These are phyloP conservation scores for Cystobasidiaceae sp. DNA, from an alignment of 1,284 basidiomycete genomes.

Conservation along the genomic window DNA sequence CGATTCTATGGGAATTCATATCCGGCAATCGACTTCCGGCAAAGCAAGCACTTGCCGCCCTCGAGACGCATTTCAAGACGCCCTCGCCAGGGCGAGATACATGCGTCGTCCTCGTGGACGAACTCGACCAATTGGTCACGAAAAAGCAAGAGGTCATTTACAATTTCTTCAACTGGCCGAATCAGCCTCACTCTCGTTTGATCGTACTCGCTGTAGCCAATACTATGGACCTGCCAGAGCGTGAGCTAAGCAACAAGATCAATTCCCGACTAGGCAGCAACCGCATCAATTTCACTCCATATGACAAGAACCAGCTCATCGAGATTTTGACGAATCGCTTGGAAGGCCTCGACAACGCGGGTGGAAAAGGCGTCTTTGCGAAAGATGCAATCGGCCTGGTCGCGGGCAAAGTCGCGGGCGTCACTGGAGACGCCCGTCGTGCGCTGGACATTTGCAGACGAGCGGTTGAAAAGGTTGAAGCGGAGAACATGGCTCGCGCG, in stretches of 20 bases:
- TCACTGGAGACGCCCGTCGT: constrained; percentile 89
- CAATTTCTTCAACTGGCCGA: constrained; percentile 99
- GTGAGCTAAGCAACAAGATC: constrained; percentile 85
- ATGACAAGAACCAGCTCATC: constrained; percentile 72
- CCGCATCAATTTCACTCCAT: constrained; percentile 91
- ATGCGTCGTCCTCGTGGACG: constrained; percentile 88
- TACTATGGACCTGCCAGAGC: constrained; percentile 95
- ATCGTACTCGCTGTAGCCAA: constrained; percentile 97
- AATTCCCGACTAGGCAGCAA: constrained; percentile 90
- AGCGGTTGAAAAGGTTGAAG: constrained; percentile 59
- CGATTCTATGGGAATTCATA: constrained; percentile 75
- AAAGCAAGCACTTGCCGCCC: constrained; percentile 37
- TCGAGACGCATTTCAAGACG: constrained; percentile 42
- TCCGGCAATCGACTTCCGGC: constrained; percentile 30
- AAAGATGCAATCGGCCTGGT: constrained; percentile 80
- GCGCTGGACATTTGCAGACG: constrained; percentile 92
- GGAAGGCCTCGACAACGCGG: constrained; percentile 46
- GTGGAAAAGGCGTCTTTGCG: constrained; percentile 58
- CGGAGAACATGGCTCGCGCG: constrained; percentile 43
- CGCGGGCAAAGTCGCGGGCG: constrained; percentile 82
- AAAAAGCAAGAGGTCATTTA: constrained; percentile 89
- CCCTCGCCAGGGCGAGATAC: constrained; percentile 41
- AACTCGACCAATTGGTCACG: constrained; percentile 92
- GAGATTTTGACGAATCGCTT: constrained; percentile 82
- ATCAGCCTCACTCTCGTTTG: constrained; percentile 73